Conservation (phyloP, 176 grass and related monocot species). For the Oryza meyeriana region DNA sequence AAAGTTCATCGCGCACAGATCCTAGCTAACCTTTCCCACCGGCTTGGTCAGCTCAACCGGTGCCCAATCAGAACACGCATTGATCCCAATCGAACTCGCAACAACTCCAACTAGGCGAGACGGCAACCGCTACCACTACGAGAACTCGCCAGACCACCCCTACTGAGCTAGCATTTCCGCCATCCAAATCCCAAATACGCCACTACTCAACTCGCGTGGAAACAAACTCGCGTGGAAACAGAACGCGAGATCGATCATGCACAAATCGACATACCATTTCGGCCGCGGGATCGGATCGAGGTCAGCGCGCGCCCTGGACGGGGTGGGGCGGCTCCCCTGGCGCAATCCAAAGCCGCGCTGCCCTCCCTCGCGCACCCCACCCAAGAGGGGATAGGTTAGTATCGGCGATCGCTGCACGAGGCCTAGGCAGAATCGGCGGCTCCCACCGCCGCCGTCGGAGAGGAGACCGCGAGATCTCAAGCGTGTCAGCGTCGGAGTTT, state of each 20-base stretch:
- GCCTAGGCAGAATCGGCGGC: background rate
- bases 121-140: background rate
- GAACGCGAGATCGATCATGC: background rate
- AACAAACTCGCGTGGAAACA: background rate
- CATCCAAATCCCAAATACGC: background rate
- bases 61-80: background rate
- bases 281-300: background rate
- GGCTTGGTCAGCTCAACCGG: background rate
- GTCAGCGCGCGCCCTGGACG: background rate
- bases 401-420: background rate
- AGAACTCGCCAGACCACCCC: background rate
- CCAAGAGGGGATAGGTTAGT: background rate
- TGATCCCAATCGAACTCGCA: background rate
- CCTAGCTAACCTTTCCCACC: background rate
- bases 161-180: constrained; percentile 8
- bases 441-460: background rate
- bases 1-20: background rate
- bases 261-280: constrained; percentile 22
- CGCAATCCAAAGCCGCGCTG: constrained; percentile 16
- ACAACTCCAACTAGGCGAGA: constrained; percentile 6
- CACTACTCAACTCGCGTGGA: background rate
- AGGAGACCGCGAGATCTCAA: constrained; percentile 9
- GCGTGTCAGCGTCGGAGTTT: background rate
- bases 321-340: background rate
- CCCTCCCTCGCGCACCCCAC: background rate